Conservation (phyloP, 352 stramenopile genomes). For the Phytophthora aleatoria region DNA sequence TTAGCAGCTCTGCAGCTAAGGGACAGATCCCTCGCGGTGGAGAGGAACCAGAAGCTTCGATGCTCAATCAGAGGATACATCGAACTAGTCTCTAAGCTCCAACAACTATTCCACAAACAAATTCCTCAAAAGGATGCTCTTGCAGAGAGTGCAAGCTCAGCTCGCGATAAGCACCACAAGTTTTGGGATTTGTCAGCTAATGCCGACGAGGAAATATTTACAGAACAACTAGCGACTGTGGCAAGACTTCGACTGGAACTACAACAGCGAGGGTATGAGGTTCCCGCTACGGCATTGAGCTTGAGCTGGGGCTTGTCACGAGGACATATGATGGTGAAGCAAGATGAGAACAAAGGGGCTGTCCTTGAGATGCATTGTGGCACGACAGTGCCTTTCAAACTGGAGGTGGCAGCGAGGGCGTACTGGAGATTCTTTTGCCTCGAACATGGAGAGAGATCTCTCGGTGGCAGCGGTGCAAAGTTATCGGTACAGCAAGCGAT, state of each 20-base stretch:
- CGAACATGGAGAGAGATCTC: background rate
- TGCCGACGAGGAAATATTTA: slow-evolving; percentile 5
- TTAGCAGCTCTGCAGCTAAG: no score
- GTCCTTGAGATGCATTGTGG: background rate
- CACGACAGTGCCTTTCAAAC: background rate
- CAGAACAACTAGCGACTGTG: slow-evolving; percentile 8
- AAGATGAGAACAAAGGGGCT: background rate
- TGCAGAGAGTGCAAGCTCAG: background rate
- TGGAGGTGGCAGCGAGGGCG: background rate
- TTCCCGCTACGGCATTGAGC: background rate
- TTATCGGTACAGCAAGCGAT: background rate
- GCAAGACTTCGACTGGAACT: background rate
- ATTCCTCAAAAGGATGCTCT: background rate
- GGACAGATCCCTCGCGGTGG: no score
- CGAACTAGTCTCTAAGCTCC: no score
- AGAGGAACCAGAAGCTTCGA: no score
- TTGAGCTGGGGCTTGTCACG: background rate
- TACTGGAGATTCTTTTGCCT: slow-evolving; percentile 1
- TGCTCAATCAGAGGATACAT: no score
- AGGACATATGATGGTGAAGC: no score
- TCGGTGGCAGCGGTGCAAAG: background rate
- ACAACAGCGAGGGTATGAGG: background rate
- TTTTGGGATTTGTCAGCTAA: slow-evolving; percentile 7
- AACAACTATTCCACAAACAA: no score
- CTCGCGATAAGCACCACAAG: background rate